Conservation (phyloP, 2,329 filamentous ascomycete species). For the Aureobasidium uvarum region DNA sequence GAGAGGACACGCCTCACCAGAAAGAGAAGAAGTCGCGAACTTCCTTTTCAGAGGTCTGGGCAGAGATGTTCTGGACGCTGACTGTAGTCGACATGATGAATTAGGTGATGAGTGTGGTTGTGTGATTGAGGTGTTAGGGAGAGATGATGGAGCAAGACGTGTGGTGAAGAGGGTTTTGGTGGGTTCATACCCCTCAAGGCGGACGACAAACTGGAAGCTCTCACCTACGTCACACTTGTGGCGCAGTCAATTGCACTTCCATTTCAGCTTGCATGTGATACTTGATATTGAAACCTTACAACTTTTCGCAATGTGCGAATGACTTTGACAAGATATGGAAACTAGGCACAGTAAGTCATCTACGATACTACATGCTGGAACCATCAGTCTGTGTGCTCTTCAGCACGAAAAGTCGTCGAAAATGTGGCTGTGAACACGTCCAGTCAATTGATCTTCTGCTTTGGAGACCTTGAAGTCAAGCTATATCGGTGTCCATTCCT, state of each 20-base stretch:
- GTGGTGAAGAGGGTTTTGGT: background rate
- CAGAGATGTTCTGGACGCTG: conserved; percentile 84
- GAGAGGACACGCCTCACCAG: conserved; percentile 58
- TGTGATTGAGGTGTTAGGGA: background rate
- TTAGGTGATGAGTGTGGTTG: background rate
- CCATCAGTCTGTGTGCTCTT: background rate
- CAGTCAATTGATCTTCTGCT: too few species aligned
- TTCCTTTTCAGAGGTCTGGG: conserved; percentile 81
- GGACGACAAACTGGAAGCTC: background rate
- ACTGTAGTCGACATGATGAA: conserved; percentile 63
- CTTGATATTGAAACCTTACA: background rate
- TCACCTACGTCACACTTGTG: background rate
- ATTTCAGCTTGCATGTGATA: conserved; percentile 7
- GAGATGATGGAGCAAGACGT: background rate
- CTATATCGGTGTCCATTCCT: too few species aligned
- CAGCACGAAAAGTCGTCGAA: too few species aligned
- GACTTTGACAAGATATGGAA: background rate
- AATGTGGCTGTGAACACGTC: too few species aligned
- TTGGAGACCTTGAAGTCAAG: too few species aligned
- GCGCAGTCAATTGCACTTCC: background rate
- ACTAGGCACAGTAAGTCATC: background rate
- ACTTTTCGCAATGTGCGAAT: background rate
- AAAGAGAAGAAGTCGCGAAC: conserved; percentile 98
- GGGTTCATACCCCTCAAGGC: conserved; percentile 2
- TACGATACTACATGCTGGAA: background rate